These are phyloP conservation scores for Cocos nucifera DNA, from an alignment of 176 grass and related monocot species.

Conservation along the genomic window DNA sequence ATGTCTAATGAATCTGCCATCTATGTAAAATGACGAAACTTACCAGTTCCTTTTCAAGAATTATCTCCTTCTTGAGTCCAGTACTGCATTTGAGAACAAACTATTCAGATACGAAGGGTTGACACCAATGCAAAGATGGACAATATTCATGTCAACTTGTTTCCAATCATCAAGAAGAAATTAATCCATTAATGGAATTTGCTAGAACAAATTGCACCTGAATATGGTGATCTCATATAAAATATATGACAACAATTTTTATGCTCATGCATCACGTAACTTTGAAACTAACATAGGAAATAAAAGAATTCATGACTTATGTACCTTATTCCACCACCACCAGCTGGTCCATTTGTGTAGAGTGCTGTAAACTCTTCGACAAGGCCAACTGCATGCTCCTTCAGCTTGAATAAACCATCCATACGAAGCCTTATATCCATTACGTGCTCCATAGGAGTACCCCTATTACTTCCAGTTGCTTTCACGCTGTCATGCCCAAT, in stretches of 20 bases:
- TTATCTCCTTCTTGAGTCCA: slow-evolving; percentile 58
- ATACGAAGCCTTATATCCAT: slow-evolving; percentile 74
- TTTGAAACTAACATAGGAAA: too few relatives aligned
- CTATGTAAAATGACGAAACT: not conserved
- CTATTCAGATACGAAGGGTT: slow-evolving; percentile 8
- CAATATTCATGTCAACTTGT: not conserved
- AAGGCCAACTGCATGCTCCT: slow-evolving; percentile 75
- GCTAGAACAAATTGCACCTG: too few relatives aligned
- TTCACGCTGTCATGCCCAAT: slow-evolving; percentile 82
- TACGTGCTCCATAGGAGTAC: slow-evolving; percentile 32
- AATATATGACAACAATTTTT: too few relatives aligned
- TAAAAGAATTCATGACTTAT: not conserved
- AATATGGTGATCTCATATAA: too few relatives aligned
- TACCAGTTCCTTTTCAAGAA: slow-evolving; percentile 79
- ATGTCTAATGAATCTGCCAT: not conserved
- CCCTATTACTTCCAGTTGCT: slow-evolving; percentile 26
- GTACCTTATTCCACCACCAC: slow-evolving; percentile 84
- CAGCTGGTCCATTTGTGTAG: slow-evolving; percentile 91
- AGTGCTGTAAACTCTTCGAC: slow-evolving; percentile 80
- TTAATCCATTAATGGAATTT: too few relatives aligned
- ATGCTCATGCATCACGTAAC: too few relatives aligned
- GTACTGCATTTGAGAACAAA: slow-evolving; percentile 49
- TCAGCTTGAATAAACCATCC: slow-evolving; percentile 69
- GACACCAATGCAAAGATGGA: too few relatives aligned
- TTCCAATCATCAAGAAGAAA: slow-evolving; percentile 3